These are phyloP conservation scores for Nemania serpens DNA, from an alignment of 2,329 filamentous ascomycete species.

Conservation along the genomic window DNA sequence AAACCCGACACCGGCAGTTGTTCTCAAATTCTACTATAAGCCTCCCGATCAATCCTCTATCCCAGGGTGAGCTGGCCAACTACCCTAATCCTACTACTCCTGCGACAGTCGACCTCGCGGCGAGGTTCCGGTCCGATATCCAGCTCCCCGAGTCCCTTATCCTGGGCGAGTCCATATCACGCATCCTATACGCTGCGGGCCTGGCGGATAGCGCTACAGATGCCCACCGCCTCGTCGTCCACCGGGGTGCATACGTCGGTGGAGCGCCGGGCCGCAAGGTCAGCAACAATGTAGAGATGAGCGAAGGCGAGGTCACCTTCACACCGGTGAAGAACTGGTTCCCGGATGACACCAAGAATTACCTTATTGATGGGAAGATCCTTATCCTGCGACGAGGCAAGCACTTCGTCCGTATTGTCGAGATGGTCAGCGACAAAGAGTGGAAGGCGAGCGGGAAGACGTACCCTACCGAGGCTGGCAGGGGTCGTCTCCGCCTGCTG, in stretches of 20 bases:
- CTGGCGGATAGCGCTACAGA: slow-evolving; percentile 61
- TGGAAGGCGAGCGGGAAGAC: slow-evolving; percentile 54
- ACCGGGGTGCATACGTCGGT: slow-evolving; percentile 65
- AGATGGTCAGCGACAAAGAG: slow-evolving; percentile 61
- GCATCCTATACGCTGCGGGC: slow-evolving; percentile 64
- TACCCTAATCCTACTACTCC: slow-evolving; percentile 29
- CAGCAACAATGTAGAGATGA: slow-evolving; percentile 43
- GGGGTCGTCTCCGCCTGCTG: slow-evolving; percentile 53
- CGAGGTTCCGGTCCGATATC: slow-evolving; percentile 54
- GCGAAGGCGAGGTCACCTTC: slow-evolving; percentile 60
- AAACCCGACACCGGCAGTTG: slow-evolving; percentile 56
- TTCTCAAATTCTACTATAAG: slow-evolving; percentile 45
- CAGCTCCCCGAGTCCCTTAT: slow-evolving; percentile 64
- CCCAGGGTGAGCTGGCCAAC: slow-evolving; percentile 25
- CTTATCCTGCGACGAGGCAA: slow-evolving; percentile 67
- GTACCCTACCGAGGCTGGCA: slow-evolving; percentile 59
- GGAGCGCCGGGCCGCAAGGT: slow-evolving; percentile 49
- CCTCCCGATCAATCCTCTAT: background rate
- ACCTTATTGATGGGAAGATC: slow-evolving; percentile 62
- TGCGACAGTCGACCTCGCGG: slow-evolving; percentile 50
- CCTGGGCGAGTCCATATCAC: slow-evolving; percentile 57
- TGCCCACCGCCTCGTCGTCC: slow-evolving; percentile 60
- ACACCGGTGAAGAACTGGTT: slow-evolving; percentile 65
- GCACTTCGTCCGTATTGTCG: slow-evolving; percentile 64
- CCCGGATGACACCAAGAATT: slow-evolving; percentile 61